Evolutionary conservation across 2,329 filamentous ascomycete species (phyloP).

Genomic region (Colletotrichum costaricense): DNA sequence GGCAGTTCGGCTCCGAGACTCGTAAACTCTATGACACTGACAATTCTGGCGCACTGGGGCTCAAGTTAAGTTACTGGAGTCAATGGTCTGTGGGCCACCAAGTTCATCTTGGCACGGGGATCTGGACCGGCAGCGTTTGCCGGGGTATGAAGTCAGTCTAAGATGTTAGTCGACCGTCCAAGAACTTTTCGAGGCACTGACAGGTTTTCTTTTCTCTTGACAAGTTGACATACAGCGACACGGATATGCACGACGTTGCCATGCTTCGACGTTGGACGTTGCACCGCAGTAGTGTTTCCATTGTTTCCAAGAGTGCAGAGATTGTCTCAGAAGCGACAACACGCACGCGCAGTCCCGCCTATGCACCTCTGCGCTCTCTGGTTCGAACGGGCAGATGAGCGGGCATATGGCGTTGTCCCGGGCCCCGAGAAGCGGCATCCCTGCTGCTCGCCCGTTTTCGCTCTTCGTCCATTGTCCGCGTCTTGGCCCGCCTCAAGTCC

Average conservation of each 20-base stretch:
- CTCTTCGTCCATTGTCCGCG: not conserved
- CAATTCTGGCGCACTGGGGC: not conserved
- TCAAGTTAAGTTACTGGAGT: too few relatives aligned
- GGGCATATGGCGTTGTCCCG: not conserved
- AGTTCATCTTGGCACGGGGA: not conserved
- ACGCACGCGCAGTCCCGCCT: too few relatives aligned
- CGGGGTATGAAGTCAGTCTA: not conserved
- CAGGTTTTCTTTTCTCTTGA: not conserved
- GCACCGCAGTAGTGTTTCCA: not conserved
- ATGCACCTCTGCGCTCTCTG: not conserved
- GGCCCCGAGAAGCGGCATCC: not conserved
- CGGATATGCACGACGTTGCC: not conserved
- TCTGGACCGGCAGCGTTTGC: not conserved
- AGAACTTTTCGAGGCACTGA: not conserved
- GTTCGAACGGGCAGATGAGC: not conserved
- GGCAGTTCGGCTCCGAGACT: constrained; percentile 20
- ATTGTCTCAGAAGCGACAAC: not conserved
- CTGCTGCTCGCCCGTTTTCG: not conserved
- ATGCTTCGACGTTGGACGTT: not conserved
- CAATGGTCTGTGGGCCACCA: not conserved
- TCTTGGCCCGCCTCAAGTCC: not conserved
- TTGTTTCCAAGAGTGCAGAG: not conserved
- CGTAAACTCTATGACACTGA: not conserved
- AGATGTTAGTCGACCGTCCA: not conserved
- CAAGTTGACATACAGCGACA: not conserved